Conservation (phyloP, 805 yeast species). For the Cyberlindnera petersonii region DNA sequence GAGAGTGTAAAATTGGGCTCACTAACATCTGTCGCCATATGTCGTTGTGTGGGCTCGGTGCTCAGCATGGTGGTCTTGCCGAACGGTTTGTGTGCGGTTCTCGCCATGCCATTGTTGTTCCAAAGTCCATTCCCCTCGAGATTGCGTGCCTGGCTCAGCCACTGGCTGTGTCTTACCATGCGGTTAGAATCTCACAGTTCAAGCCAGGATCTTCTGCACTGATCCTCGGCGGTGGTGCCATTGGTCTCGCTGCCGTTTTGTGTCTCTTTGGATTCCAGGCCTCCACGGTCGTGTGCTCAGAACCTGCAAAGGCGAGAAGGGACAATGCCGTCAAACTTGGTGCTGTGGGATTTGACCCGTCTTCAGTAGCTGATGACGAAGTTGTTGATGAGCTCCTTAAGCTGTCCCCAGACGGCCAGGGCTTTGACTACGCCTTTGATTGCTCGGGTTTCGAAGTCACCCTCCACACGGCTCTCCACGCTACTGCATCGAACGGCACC, state of each 20-base stretch:
- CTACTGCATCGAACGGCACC: constrained; percentile 49
- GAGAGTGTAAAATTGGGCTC: constrained; percentile 45
- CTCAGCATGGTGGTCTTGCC: constrained; percentile 52
- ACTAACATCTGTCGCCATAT: constrained; percentile 50
- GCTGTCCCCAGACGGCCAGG: constrained; percentile 39
- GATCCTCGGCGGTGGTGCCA: constrained; percentile 54
- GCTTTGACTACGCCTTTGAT: constrained; percentile 49
- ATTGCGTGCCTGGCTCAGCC: constrained; percentile 57
- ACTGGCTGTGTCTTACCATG: constrained; percentile 58
- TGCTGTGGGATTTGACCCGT: constrained; percentile 49
- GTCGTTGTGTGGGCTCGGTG: constrained; percentile 54
- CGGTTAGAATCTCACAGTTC: constrained; percentile 40
- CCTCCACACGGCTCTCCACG: constrained; percentile 45
- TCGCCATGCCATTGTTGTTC: constrained; percentile 38
- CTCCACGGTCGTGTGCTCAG: constrained; percentile 43
- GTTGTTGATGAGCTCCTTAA: constrained; percentile 36
- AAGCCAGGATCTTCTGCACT: constrained; percentile 43
- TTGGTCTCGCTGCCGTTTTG: constrained; percentile 47
- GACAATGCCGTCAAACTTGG: constrained; percentile 44
- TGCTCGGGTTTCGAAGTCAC: constrained; percentile 55
- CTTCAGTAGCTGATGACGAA: constrained; percentile 32
- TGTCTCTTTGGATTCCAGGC: constrained; percentile 47
- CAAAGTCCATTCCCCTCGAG: constrained; percentile 37
- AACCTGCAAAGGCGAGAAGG: constrained; percentile 47
- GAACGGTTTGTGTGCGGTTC: constrained; percentile 43